phyloP scores from a whole-genome alignment of 1,284 basidiomycete genomes.

The Phylloboletellus chloephorus region DNA sequence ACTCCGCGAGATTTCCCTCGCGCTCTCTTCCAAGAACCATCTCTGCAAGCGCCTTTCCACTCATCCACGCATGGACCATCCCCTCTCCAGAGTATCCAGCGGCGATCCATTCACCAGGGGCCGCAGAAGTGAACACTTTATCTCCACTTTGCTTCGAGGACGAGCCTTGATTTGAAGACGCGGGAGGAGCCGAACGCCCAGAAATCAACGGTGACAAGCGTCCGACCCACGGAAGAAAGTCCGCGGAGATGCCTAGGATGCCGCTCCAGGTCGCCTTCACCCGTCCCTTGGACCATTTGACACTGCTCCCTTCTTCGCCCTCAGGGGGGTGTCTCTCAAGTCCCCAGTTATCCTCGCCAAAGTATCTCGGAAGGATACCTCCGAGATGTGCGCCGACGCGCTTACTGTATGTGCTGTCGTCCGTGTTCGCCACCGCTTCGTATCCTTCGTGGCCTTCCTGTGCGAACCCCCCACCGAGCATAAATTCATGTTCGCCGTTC shows the following conservation, averaged over 20 bases:
- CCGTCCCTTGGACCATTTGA: slow-evolving; percentile 36
- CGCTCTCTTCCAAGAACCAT: slow-evolving; percentile 33
- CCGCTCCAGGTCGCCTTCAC: slow-evolving; percentile 49
- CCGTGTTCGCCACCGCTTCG: slow-evolving; percentile 38
- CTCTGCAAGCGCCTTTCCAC: slow-evolving; percentile 31
- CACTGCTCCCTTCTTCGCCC: slow-evolving; percentile 6
- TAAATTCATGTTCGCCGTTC: slow-evolving; percentile 37
- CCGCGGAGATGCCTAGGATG: slow-evolving; percentile 45
- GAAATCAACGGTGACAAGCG: slow-evolving; percentile 36
- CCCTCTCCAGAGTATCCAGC: slow-evolving; percentile 34
- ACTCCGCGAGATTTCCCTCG: slow-evolving; percentile 33
- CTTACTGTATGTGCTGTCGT: slow-evolving; percentile 39
- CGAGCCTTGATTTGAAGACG: not conserved
- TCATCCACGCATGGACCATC: slow-evolving; percentile 35
- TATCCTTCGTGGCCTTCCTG: slow-evolving; percentile 31
- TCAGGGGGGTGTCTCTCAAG: slow-evolving; percentile 26
- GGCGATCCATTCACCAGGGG: slow-evolving; percentile 45
- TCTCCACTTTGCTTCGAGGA: slow-evolving; percentile 1
- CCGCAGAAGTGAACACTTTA: slow-evolving; percentile 14
- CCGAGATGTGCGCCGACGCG: slow-evolving; percentile 35
- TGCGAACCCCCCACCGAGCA: slow-evolving; percentile 47
- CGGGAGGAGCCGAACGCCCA: slow-evolving; percentile 28
- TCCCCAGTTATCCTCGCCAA: slow-evolving; percentile 40
- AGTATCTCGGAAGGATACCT: slow-evolving; percentile 40
- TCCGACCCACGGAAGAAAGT: slow-evolving; percentile 44